Evolutionary conservation across 106 monocot genomes (phyloP).

Genomic region (Allium sativum): DNA sequence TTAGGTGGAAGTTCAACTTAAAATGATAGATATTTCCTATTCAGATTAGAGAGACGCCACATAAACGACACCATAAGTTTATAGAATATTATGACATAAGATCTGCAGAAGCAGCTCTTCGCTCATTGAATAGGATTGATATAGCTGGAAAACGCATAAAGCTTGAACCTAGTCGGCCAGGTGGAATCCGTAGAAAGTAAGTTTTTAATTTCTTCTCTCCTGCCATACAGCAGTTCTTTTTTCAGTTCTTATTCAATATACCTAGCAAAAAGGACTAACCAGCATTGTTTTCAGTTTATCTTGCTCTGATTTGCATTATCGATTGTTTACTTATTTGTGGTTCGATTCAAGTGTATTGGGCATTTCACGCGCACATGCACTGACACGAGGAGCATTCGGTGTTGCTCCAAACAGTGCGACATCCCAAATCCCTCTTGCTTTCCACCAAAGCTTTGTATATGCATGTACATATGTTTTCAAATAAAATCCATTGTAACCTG

Average conservation of each 20-base stretch:
- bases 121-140: constrained; percentile 68
- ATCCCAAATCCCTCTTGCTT: too few species aligned
- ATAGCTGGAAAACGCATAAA: constrained; percentile 91
- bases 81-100: constrained; percentile 92
- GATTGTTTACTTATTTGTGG: too few species aligned
- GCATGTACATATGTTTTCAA: not conserved
- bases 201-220: constrained; percentile 4
- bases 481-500: not conserved
- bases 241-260: too few species aligned
- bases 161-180: constrained; percentile 85
- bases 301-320: too few species aligned
- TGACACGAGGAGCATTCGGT: too few species aligned
- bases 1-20: not conserved
- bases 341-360: too few species aligned
- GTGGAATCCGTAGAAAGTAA: constrained; percentile 71
- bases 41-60: constrained; percentile 91
- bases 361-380: too few species aligned
- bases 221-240: not conserved
- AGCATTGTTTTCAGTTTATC: too few species aligned
- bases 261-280: too few species aligned
- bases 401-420: too few species aligned
- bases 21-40: not conserved
- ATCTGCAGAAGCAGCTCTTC: constrained; percentile 79
- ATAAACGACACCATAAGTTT: constrained; percentile 84
- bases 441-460: not conserved